These are phyloP conservation scores for Aspergillus carlsbadensis DNA, from an alignment of 495 filamentous ascomycete genomes.

Conservation along the genomic window DNA sequence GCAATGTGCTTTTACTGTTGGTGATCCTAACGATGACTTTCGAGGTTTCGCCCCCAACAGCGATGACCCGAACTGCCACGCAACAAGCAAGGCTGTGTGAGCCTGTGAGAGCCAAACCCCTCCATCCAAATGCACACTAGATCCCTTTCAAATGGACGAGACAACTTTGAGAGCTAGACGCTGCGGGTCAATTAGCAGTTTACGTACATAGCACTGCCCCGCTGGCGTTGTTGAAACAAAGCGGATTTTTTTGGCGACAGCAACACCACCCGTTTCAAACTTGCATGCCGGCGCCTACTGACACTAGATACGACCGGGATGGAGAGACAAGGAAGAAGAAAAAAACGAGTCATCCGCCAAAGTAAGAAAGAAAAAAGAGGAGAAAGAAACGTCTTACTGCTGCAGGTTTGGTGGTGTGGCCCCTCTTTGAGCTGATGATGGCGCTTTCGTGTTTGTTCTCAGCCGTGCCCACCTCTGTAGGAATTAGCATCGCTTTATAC, in stretches of 20 bases:
- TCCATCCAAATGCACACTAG: neutral
- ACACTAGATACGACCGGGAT: neutral
- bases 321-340: neutral
- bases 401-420: neutral
- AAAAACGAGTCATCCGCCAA: neutral
- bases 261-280: constrained; percentile 5
- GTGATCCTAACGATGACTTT: neutral
- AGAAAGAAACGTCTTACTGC: constrained; percentile 7
- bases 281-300: constrained; percentile 5
- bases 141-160: neutral
- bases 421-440: constrained; percentile 2
- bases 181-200: neutral
- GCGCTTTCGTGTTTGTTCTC: neutral
- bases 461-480: constrained; percentile 2
- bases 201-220: constrained; percentile 1
- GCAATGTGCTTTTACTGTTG: neutral
- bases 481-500: constrained; percentile 3
- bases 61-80: constrained; percentile 7
- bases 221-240: constrained; percentile 9
- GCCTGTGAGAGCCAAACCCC: neutral
- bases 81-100: constrained; percentile 11
- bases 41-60: constrained; percentile 3
- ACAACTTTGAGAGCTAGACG: neutral
- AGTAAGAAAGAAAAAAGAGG: neutral
- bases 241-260: neutral